These are phyloP conservation scores for Colletotrichum sp. DNA, from an alignment of 2,329 filamentous ascomycete genomes.

Conservation along the genomic window DNA sequence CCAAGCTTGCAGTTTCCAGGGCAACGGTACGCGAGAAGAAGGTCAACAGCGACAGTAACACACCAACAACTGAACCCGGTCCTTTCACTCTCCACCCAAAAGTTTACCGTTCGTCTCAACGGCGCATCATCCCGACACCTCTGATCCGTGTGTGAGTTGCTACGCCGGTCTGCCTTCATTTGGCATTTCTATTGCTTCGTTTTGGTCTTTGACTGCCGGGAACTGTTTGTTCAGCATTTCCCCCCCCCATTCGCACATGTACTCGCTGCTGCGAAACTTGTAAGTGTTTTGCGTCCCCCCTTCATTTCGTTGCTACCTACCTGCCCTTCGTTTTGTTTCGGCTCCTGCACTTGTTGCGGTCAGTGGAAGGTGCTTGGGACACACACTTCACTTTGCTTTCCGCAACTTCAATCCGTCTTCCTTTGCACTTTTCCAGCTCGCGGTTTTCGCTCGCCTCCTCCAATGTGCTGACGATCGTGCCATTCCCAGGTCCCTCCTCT, in stretches of 20 bases:
- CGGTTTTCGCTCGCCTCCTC: not conserved
- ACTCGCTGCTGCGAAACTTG: slow-evolving; percentile 27
- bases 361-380: not conserved
- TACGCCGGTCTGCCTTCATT: slow-evolving; percentile 10
- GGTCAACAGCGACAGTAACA: slow-evolving; percentile 14
- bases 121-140: slow-evolving; percentile 16
- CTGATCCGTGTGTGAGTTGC: slow-evolving; percentile 1
- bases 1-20: not conserved
- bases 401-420: not conserved
- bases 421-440: not conserved
- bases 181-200: slow-evolving; percentile 31
- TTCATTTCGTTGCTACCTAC: not conserved
- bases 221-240: not conserved
- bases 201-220: slow-evolving; percentile 14
- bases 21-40: slow-evolving; percentile 19
- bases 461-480: not conserved
- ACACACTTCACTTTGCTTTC: not conserved
- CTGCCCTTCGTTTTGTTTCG: not conserved
- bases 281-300: slow-evolving; percentile 25
- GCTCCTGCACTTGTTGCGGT: not conserved
- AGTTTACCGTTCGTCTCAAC: slow-evolving; percentile 16
- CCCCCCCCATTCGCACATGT: slow-evolving; percentile 28
- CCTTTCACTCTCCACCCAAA: slow-evolving; percentile 17
- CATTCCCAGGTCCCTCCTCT: not conserved
- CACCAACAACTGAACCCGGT: slow-evolving; percentile 5